A percentile compares a stretch with the other conserved stretches of the same genome.
phyloP scores from a whole-genome alignment of 352 stramenopile species.

The Salisapilia sapeloensis region DNA sequence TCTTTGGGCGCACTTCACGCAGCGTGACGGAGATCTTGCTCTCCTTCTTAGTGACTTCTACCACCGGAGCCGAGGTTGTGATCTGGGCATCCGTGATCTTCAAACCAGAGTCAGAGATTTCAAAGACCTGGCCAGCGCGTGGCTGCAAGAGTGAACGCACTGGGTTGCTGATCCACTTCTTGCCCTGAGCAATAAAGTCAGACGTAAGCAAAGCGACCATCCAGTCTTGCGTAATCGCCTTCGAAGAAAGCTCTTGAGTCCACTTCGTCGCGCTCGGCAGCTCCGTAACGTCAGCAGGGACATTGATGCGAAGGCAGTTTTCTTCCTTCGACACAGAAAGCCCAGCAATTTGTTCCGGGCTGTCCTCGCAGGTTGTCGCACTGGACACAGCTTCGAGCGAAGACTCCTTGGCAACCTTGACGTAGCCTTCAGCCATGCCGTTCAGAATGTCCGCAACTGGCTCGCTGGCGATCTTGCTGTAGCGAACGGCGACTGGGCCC shows the following conservation, averaged over 20 bases:
- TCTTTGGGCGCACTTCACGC: constrained; percentile 36
- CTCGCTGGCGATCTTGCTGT: constrained; percentile 58
- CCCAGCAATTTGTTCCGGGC: constrained; percentile 8
- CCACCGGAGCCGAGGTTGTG: constrained; percentile 16
- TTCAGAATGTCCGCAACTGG: constrained; percentile 62
- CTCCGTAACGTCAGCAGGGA: constrained; percentile 7
- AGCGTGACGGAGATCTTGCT: constrained; percentile 23
- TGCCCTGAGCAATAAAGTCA: constrained; percentile 21
- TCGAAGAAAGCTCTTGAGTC: constrained; percentile 15
- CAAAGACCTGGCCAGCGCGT: constrained; percentile 22
- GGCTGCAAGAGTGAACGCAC: constrained; percentile 30
- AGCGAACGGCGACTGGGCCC: constrained; percentile 61
- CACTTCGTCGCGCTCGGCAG: constrained; percentile 21
- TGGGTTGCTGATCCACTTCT: constrained; percentile 58
- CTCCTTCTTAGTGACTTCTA: constrained; percentile 22
- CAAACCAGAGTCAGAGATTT: constrained; percentile 5
- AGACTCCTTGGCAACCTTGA: constrained; percentile 14
- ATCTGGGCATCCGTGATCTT: constrained; percentile 21
- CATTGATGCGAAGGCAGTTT: constrained; percentile 7
- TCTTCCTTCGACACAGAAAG: constrained; percentile 9
- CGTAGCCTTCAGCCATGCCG: constrained; percentile 39
- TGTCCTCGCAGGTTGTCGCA: constrained; percentile 6
- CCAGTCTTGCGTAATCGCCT: constrained; percentile 26
- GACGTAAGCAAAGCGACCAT: constrained; percentile 32
- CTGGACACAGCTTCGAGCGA: constrained; percentile 6